Conservation (phyloP, 345 rosid genomes). For the Eucalyptus dawsonii region DNA sequence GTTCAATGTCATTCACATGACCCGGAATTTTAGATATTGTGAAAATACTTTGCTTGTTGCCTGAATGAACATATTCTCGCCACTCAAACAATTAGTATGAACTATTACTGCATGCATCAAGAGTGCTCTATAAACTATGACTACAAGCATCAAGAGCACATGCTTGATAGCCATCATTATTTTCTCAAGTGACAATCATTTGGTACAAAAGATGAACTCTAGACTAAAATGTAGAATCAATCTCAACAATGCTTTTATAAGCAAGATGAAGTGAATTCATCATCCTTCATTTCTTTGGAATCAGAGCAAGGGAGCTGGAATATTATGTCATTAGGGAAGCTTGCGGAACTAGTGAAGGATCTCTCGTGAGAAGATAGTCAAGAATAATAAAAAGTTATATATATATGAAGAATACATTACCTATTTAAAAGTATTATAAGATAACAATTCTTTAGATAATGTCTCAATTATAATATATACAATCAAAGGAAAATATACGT, state of each 20-base stretch:
- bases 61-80: background rate
- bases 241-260: background rate
- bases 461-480: no score
- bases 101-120: background rate
- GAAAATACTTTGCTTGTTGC: background rate
- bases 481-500: no score
- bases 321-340: background rate
- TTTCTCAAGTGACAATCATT: background rate
- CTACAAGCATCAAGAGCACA: background rate
- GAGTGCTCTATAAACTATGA: background rate
- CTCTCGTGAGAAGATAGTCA: background rate
- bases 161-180: no score
- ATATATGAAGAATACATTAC: no score
- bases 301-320: background rate
- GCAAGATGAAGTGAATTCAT: background rate
- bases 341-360: background rate
- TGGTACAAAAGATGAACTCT: background rate
- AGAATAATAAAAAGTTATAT: no score
- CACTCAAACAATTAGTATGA: background rate
- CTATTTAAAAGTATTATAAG: no score
- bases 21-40: background rate
- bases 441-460: no score
- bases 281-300: background rate
- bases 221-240: background rate
- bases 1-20: background rate